Evolutionary conservation across 139 green algal genomes (phyloP).

Genomic region (Yamagishiella unicocca): DNA sequence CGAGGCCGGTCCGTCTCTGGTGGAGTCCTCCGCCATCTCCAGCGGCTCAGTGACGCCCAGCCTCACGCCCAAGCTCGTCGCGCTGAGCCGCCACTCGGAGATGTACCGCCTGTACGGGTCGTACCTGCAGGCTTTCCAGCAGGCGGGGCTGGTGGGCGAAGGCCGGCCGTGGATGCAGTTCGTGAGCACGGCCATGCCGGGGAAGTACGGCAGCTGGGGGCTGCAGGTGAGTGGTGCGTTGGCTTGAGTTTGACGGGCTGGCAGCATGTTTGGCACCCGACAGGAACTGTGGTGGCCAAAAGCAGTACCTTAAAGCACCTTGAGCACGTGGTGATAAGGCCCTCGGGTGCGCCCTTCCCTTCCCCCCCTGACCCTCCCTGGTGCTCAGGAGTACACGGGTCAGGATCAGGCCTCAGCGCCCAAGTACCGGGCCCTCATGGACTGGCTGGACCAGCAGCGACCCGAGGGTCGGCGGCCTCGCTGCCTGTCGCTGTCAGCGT

Average conservation of each 20-base stretch:
- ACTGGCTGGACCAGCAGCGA: slow-evolving; percentile 23
- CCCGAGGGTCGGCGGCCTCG: background rate
- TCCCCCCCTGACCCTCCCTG: background rate
- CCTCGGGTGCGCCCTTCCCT: too few species aligned
- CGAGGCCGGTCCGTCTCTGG: slow-evolving; percentile 38
- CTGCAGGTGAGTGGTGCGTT: slow-evolving; percentile 34
- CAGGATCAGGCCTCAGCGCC: background rate
- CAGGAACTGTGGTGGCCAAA: too few species aligned
- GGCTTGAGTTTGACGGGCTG: too few species aligned
- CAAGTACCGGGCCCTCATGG: slow-evolving; percentile 35
- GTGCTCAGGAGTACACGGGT: slow-evolving; percentile 19
- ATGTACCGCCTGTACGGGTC: slow-evolving; percentile 46
- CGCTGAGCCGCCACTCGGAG: slow-evolving; percentile 33
- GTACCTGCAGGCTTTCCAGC: background rate
- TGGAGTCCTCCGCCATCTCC: slow-evolving; percentile 40
- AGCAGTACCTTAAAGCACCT: too few species aligned
- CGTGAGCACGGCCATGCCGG: background rate
- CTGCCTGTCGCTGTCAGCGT: background rate
- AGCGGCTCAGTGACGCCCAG: background rate
- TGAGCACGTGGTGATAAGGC: too few species aligned
- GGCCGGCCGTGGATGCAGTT: slow-evolving; percentile 31
- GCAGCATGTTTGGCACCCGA: too few species aligned
- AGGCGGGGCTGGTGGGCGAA: background rate
- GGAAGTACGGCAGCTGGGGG: slow-evolving; percentile 15
- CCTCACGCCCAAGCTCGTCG: slow-evolving; percentile 16